phyloP scores from a whole-genome alignment of 208 protist species.

The Leishmania amazonensis region DNA sequence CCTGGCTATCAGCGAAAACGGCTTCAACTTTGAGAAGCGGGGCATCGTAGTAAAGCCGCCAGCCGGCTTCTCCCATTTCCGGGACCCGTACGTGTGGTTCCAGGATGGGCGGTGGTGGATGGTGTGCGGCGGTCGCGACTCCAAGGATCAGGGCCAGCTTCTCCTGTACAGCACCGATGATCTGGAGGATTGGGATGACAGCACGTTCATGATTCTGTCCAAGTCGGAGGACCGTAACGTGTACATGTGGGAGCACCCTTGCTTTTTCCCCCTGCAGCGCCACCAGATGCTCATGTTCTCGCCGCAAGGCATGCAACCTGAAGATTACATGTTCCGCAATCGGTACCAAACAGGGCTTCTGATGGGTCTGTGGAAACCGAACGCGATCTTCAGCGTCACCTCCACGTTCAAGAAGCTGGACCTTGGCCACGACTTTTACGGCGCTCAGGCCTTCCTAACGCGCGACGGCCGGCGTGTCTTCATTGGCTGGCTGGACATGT shows the following conservation, averaged over 20 bases:
- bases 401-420: slow-evolving; percentile 49
- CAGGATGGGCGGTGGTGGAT: slow-evolving; percentile 66
- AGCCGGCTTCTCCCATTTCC: slow-evolving; percentile 55
- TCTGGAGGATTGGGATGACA: slow-evolving; percentile 71
- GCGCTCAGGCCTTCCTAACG: slow-evolving; percentile 39
- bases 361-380: slow-evolving; percentile 49
- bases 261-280: slow-evolving; percentile 37
- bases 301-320: slow-evolving; percentile 36
- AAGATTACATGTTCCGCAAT: slow-evolving; percentile 41
- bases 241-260: slow-evolving; percentile 61
- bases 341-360: slow-evolving; percentile 43
- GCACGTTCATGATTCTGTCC: slow-evolving; percentile 50
- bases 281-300: slow-evolving; percentile 48
- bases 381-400: slow-evolving; percentile 35
- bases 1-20: slow-evolving; percentile 73
- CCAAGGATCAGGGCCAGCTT: slow-evolving; percentile 65
- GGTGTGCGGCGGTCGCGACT: slow-evolving; percentile 55
- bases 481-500: slow-evolving; percentile 63
- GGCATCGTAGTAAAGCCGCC: slow-evolving; percentile 76
- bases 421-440: slow-evolving; percentile 57
- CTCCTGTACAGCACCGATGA: slow-evolving; percentile 72
- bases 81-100: slow-evolving; percentile 56
- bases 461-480: slow-evolving; percentile 44
- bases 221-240: slow-evolving; percentile 64
- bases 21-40: slow-evolving; percentile 64